phyloP scores from a whole-genome alignment of 495 filamentous ascomycete species.

The Trichocladium uniseriatum region DNA sequence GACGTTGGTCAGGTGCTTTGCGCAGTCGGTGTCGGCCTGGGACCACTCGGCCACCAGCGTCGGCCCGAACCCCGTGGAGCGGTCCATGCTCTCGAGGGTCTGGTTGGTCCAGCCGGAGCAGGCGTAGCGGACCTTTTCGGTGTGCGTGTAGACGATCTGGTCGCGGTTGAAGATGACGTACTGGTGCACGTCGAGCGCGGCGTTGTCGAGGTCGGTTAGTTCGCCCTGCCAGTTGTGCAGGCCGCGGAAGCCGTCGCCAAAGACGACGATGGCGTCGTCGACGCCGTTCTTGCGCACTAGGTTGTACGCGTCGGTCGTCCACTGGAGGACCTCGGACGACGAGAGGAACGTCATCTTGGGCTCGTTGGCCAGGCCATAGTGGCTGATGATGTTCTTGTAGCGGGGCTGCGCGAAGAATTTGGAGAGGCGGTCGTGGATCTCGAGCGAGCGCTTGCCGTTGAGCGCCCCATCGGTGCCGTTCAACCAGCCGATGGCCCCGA shows the following conservation, averaged over 20 bases:
- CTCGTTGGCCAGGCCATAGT: slow-evolving; percentile 85
- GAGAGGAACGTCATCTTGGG: slow-evolving; percentile 65
- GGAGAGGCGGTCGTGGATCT: slow-evolving; percentile 69
- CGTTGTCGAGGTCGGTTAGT: slow-evolving; percentile 44
- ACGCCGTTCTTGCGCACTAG: slow-evolving; percentile 64
- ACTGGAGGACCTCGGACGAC: slow-evolving; percentile 51
- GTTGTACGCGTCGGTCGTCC: slow-evolving; percentile 56
- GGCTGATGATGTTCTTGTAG: slow-evolving; percentile 72
- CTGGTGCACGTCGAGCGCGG: slow-evolving; percentile 88
- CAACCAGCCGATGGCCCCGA: slow-evolving; percentile 65
- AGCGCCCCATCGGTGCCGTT: slow-evolving; percentile 60
- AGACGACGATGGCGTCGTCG: slow-evolving; percentile 50
- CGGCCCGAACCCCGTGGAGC: slow-evolving; percentile 77
- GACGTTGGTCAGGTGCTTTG: slow-evolving; percentile 80
- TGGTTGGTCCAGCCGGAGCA: slow-evolving; percentile 80
- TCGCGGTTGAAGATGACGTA: slow-evolving; percentile 81
- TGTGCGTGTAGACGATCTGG: slow-evolving; percentile 64
- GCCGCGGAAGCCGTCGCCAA: slow-evolving; percentile 80
- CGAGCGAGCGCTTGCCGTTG: slow-evolving; percentile 68
- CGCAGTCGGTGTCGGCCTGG: slow-evolving; percentile 96
- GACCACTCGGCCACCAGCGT: slow-evolving; percentile 98
- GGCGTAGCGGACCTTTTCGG: slow-evolving; percentile 69
- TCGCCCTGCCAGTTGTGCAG: slow-evolving; percentile 68
- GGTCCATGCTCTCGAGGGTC: slow-evolving; percentile 58
- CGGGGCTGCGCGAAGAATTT: slow-evolving; percentile 78